phyloP scores from a whole-genome alignment of 169 alveolate species.

The Cryptosporidium baileyi region DNA sequence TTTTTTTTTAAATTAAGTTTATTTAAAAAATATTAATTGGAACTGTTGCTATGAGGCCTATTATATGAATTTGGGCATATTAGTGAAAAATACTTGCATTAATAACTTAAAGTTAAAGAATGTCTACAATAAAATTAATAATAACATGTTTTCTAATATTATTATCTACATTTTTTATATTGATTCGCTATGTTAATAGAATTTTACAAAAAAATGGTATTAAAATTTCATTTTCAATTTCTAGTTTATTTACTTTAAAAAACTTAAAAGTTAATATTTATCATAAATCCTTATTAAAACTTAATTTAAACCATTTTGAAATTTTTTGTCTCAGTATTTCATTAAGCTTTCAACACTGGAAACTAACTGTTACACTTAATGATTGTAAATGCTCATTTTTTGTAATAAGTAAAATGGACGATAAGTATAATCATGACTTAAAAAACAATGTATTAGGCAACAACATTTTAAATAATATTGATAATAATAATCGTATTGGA shows the following conservation, averaged over 20 bases:
- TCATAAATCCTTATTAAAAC: not conserved
- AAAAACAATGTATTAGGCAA: not conserved
- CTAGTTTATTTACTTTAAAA: constrained; percentile 5
- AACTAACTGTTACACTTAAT: not conserved
- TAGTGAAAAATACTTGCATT: no score
- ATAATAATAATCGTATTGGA: constrained; percentile 1
- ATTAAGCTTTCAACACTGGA: constrained; percentile 8
- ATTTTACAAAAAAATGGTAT: constrained; percentile 20
- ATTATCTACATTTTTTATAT: not conserved
- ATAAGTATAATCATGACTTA: no score
- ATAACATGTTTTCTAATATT: not conserved
- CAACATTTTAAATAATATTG: not conserved
- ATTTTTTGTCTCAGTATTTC: not conserved
- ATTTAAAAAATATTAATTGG: no score
- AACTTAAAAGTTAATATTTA: constrained; percentile 5
- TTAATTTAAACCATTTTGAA: not conserved
- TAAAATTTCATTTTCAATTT: constrained; percentile 1
- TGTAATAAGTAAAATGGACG: no score
- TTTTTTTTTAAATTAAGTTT: no score
- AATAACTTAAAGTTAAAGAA: no score
- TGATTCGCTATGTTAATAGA: not conserved
- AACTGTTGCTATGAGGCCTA: no score
- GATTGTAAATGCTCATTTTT: not conserved
- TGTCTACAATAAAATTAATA: not conserved
- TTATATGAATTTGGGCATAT: no score